These are phyloP conservation scores for Bidens hawaiensis DNA, from an alignment of 140 eudicot species.

Conservation along the genomic window DNA sequence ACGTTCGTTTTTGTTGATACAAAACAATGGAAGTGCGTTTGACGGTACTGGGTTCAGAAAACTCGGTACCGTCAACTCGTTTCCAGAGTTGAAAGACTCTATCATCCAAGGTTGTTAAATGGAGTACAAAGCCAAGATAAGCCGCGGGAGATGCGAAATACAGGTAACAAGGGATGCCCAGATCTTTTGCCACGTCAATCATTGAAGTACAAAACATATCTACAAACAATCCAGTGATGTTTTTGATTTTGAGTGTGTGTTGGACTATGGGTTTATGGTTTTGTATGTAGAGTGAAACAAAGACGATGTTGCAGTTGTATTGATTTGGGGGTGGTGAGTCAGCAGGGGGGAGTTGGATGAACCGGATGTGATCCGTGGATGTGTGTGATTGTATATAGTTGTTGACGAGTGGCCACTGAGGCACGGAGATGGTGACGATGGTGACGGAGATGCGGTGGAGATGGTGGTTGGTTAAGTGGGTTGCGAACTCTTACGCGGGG, in stretches of 20 bases:
- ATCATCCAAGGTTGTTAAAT: constrained; percentile 24
- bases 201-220: constrained; percentile 48
- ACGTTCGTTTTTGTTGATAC: constrained; percentile 19
- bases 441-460: constrained; percentile 21
- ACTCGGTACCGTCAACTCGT: constrained; percentile 26
- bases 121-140: constrained; percentile 36
- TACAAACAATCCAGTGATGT: constrained; percentile 19
- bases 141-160: constrained; percentile 42
- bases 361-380: constrained; percentile 24
- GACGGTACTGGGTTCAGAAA: constrained; percentile 27
- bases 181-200: constrained; percentile 39
- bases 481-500: constrained; percentile 41
- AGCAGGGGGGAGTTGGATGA: constrained; percentile 18
- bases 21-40: constrained; percentile 18
- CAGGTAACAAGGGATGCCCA: constrained; percentile 25
- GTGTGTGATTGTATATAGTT: constrained; percentile 19
- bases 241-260: constrained; percentile 22
- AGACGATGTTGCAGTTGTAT: constrained; percentile 14
- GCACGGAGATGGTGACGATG: constrained; percentile 20
- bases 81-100: constrained; percentile 12
- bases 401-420: constrained; percentile 31
- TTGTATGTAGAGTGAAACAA: constrained; percentile 21
- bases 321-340: constrained; percentile 18
- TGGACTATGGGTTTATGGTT: constrained; percentile 26
- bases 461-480: constrained; percentile 25